phyloP scores from a whole-genome alignment of 2,329 filamentous ascomycete species.

The Epichloe glyceriae region DNA sequence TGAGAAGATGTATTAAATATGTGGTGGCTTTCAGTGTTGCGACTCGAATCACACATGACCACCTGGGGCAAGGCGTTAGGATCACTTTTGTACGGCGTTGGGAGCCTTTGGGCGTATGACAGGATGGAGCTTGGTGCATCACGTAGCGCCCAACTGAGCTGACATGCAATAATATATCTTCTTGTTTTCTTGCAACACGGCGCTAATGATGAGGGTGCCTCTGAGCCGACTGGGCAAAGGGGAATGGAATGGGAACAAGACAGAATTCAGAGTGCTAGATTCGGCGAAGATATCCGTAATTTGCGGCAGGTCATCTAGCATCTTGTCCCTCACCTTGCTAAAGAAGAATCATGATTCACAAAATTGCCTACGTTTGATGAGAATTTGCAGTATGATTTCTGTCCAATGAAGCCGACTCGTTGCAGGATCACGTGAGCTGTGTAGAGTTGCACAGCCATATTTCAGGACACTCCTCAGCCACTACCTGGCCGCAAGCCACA shows the following conservation, averaged over 20 bases:
- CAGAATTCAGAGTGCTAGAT: neutral
- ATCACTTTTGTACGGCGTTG: constrained; percentile 5
- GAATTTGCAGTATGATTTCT: no score
- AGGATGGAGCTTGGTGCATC: neutral
- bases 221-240: neutral
- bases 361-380: neutral
- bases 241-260: neutral
- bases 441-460: neutral
- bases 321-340: neutral
- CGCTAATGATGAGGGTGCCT: neutral
- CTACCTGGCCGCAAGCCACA: neutral
- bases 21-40: neutral
- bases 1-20: neutral
- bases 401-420: no score
- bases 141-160: neutral
- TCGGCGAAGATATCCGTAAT: neutral
- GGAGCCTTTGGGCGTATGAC: neutral
- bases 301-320: neutral
- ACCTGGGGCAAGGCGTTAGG: constrained; percentile 6
- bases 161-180: neutral
- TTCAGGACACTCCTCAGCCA: neutral
- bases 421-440: neutral
- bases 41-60: neutral
- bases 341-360: neutral
- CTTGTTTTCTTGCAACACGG: neutral